Conservation (phyloP, 2,329 filamentous ascomycete genomes). For the Epichloe typhina region DNA sequence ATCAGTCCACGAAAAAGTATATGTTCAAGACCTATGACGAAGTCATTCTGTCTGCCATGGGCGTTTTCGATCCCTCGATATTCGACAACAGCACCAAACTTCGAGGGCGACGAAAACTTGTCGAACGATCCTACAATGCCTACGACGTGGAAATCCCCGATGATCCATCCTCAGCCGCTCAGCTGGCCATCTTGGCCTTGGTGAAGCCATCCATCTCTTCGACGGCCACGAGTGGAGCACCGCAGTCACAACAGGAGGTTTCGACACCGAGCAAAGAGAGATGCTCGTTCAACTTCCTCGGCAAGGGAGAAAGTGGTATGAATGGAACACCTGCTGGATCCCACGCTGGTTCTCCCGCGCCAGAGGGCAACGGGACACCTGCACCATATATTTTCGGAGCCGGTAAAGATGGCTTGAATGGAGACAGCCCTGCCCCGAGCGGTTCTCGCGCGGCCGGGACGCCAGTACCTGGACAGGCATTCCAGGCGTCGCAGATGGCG, state of each 20-base stretch:
- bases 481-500: slow-evolving; percentile 19
- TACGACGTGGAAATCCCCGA: slow-evolving; percentile 83
- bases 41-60: slow-evolving; percentile 85
- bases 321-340: slow-evolving; percentile 75
- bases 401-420: slow-evolving; percentile 28
- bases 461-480: slow-evolving; percentile 23
- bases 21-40: slow-evolving; percentile 96
- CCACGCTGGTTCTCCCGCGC: slow-evolving; percentile 74
- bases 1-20: slow-evolving; percentile 84
- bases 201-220: slow-evolving; percentile 46
- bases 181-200: slow-evolving; percentile 51
- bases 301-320: slow-evolving; percentile 51
- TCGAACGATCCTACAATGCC: slow-evolving; percentile 81
- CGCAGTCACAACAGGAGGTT: slow-evolving; percentile 30
- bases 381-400: slow-evolving; percentile 43
- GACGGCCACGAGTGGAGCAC: slow-evolving; percentile 27
- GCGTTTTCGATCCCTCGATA: slow-evolving; percentile 78
- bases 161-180: slow-evolving; percentile 76
- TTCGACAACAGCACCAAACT: slow-evolving; percentile 79
- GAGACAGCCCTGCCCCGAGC: slow-evolving; percentile 39
- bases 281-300: slow-evolving; percentile 56
- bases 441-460: slow-evolving; percentile 37
- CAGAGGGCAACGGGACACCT: slow-evolving; percentile 62
- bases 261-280: slow-evolving; percentile 51
- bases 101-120: slow-evolving; percentile 61